A percentile compares a stretch with the other conserved stretches of the same genome.
phyloP scores from a whole-genome alignment of 2,329 filamentous ascomycete genomes.

The Hymenoscyphus fraxineus region DNA sequence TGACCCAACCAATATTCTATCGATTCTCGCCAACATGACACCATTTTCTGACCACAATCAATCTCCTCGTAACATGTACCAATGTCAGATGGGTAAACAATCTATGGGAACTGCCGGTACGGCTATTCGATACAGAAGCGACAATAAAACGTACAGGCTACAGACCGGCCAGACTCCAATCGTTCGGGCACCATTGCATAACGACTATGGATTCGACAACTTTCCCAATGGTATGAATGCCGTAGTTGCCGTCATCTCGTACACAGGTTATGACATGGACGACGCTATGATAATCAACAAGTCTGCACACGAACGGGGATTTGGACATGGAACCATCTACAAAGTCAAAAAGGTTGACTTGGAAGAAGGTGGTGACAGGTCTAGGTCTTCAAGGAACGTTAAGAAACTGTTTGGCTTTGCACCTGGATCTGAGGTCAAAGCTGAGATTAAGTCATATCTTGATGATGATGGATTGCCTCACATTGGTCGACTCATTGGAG shows the following conservation, averaged over 20 bases:
- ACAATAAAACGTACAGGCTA: conserved; percentile 94
- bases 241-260: conserved; percentile 95
- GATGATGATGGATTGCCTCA: conserved; percentile 85
- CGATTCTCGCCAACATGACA: conserved; percentile 97
- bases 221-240: conserved; percentile 96
- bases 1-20: conserved; percentile 92
- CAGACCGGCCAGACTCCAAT: conserved; percentile 96
- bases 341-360: conserved; percentile 92
- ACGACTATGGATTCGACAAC: conserved; percentile 94
- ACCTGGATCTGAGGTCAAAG: conserved; percentile 68
- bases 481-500: conserved; percentile 71
- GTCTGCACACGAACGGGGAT: conserved; percentile 90
- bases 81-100: conserved; percentile 99
- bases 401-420: conserved; percentile 89
- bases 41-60: conserved; percentile 99
- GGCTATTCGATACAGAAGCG: conserved; percentile 78
- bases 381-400: conserved; percentile 63
- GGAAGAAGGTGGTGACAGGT: conserved; percentile 69
- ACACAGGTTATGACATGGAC: conserved; percentile 99
- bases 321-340: conserved; percentile 94
- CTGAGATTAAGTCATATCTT: conserved; percentile 65
- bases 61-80: conserved; percentile 98
- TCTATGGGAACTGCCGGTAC: conserved; percentile 96
- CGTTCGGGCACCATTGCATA: conserved; percentile 87
- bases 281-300: conserved; percentile 99